These are phyloP conservation scores for Madurella mycetomatis DNA, from an alignment of 2,329 filamentous ascomycete genomes.

Conservation along the genomic window DNA sequence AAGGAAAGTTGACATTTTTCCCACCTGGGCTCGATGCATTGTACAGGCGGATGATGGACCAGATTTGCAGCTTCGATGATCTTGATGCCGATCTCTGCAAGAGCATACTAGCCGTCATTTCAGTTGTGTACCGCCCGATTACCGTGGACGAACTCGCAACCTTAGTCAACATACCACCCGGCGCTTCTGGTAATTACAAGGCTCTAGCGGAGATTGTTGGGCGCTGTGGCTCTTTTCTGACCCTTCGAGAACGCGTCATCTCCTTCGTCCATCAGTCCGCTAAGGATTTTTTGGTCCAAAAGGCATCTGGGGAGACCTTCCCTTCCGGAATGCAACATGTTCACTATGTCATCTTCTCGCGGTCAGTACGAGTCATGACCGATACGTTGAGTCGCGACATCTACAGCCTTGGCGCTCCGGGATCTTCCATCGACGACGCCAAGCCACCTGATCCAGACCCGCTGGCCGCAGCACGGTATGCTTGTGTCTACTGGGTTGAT, in stretches of 20 bases:
- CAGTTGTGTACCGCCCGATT: not conserved
- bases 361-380: not conserved
- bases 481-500: constrained; percentile 32
- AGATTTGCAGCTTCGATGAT: not conserved
- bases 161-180: too few relatives aligned
- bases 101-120: not conserved
- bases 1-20: too few relatives aligned
- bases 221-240: constrained; percentile 5
- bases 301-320: constrained; percentile 1
- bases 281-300: not conserved
- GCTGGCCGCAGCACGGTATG: constrained; percentile 26
- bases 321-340: not conserved
- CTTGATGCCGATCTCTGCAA: not conserved
- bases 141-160: too few relatives aligned
- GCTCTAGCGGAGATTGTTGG: not conserved
- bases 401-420: constrained; percentile 21
- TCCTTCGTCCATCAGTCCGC: not conserved
- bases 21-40: not conserved
- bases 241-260: not conserved
- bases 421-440: constrained; percentile 20
- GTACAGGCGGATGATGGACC: constrained; percentile 5
- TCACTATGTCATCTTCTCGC: too few relatives aligned
- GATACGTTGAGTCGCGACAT: constrained; percentile 25
- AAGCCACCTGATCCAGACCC: constrained; percentile 25
- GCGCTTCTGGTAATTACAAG: not conserved